Conservation (phyloP, 306 rosid species). For the Begonia fuchsioides region DNA sequence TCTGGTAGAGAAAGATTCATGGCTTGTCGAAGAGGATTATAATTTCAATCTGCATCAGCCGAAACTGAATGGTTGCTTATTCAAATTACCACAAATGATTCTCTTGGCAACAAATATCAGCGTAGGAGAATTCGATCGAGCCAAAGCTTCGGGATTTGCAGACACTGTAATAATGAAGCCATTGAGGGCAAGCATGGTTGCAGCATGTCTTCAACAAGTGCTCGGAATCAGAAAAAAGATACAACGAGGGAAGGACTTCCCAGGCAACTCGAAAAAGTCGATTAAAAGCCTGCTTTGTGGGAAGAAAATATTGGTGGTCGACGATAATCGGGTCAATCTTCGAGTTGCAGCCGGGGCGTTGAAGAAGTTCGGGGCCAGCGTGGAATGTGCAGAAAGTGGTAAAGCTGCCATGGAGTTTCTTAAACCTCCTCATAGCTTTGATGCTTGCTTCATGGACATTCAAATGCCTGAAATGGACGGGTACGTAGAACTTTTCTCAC, state of each 20-base stretch:
- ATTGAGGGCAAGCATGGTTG: constrained; percentile 90
- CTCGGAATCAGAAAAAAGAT: constrained; percentile 57
- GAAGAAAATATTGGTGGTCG: constrained; percentile 84
- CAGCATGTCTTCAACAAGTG: constrained; percentile 96
- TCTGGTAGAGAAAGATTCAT: constrained; percentile 76
- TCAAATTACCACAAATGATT: constrained; percentile 58
- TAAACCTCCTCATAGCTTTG: constrained; percentile 67
- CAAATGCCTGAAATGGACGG: constrained; percentile 99
- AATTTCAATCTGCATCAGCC: constrained; percentile 26
- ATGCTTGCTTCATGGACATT: constrained; percentile 99
- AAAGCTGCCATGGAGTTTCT: constrained; percentile 75
- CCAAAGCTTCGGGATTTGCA: constrained; percentile 61
- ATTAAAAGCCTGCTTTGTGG: constrained; percentile 56
- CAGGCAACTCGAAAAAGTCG: constrained; percentile 38
- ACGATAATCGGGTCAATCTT: constrained; percentile 74
- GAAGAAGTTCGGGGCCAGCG: constrained; percentile 80
- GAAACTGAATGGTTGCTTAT: constrained; percentile 44
- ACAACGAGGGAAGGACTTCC: constrained; percentile 42
- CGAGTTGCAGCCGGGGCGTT: constrained; percentile 97
- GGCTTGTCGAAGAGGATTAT: constrained; percentile 61
- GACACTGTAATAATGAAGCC: constrained; percentile 96
- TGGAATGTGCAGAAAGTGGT: constrained; percentile 77
- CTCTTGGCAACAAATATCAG: constrained; percentile 79
- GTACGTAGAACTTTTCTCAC: constrained; percentile 21
- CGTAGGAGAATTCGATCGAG: constrained; percentile 46